A percentile compares a stretch with the other conserved stretches of the same genome.
Conservation (phyloP, 2,329 filamentous ascomycete genomes). For the Pseudocercospora vitis region DNA sequence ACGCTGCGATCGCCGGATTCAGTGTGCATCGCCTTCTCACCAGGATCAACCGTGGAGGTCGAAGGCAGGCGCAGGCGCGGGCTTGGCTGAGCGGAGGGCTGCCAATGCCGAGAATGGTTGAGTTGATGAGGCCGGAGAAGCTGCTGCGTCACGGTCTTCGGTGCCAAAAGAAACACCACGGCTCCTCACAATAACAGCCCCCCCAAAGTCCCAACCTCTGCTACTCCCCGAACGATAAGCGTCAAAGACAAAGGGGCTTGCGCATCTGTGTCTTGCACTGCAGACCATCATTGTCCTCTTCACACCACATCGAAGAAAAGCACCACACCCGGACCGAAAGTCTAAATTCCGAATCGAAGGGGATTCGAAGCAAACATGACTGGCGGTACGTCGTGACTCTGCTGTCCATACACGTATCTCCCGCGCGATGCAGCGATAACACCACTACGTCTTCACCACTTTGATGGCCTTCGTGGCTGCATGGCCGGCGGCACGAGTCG, state of each 20-base stretch:
- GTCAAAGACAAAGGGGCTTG: neutral
- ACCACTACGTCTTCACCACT: neutral
- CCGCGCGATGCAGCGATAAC: neutral
- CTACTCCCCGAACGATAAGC: neutral
- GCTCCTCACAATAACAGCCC: no score
- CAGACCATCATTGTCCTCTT: constrained; percentile 2
- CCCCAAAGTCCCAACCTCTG: no score
- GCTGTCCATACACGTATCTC: neutral
- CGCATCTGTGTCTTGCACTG: neutral
- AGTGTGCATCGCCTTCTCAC: neutral
- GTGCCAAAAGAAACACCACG: no score
- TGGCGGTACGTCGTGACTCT: constrained; percentile 8
- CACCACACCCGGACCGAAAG: neutral
- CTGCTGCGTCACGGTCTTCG: no score
- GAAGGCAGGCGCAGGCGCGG: no score
- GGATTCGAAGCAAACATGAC: constrained; percentile 2
- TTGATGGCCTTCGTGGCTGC: constrained; percentile 8
- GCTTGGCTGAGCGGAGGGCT: no score
- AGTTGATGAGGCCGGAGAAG: no score
- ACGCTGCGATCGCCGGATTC: neutral
- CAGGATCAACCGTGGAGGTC: neutral
- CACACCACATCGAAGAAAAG: constrained; percentile 1
- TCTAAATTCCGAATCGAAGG: constrained; percentile 8
- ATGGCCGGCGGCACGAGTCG: constrained; percentile 1
- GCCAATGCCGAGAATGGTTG: no score